Evolutionary conservation across 129 eudicot genomes (phyloP).

Genomic region (Flaveria trinervia): DNA sequence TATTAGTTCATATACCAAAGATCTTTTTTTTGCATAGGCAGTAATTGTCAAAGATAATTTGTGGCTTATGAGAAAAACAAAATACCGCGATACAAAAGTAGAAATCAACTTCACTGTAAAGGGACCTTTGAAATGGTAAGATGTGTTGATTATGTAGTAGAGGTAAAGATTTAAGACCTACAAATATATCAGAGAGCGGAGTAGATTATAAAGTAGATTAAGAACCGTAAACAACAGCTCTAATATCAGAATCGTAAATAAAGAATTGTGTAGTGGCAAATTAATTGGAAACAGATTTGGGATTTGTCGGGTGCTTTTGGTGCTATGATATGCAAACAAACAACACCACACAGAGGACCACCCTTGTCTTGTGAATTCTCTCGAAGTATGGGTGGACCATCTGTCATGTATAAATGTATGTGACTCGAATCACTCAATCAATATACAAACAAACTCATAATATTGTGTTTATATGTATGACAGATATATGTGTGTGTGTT

Average conservation of each 20-base stretch:
- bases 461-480: too few relatives aligned
- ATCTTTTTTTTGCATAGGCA: neutral
- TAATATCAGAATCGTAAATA: neutral
- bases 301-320: conserved; percentile 31
- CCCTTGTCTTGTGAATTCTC: conserved; percentile 22
- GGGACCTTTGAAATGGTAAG: too few relatives aligned
- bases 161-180: too few relatives aligned
- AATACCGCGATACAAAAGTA: too few relatives aligned
- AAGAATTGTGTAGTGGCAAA: conserved; percentile 1
- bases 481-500: too few relatives aligned
- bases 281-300: neutral
- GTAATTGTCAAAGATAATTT: neutral
- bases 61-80: neutral
- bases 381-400: conserved; percentile 8
- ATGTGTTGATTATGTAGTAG: too few relatives aligned
- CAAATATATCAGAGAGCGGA: too few relatives aligned
- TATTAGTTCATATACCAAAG: neutral
- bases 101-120: too few relatives aligned
- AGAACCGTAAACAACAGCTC: neutral
- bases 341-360: conserved; percentile 19
- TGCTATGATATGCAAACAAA: conserved; percentile 21
- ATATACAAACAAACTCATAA: neutral
- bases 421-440: neutral
- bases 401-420: neutral
- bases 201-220: too few relatives aligned